A percentile compares a stretch with the other conserved stretches of the same genome.
Conservation (phyloP, 1,284 basidiomycete species). For the Cryptococcus sp. region DNA sequence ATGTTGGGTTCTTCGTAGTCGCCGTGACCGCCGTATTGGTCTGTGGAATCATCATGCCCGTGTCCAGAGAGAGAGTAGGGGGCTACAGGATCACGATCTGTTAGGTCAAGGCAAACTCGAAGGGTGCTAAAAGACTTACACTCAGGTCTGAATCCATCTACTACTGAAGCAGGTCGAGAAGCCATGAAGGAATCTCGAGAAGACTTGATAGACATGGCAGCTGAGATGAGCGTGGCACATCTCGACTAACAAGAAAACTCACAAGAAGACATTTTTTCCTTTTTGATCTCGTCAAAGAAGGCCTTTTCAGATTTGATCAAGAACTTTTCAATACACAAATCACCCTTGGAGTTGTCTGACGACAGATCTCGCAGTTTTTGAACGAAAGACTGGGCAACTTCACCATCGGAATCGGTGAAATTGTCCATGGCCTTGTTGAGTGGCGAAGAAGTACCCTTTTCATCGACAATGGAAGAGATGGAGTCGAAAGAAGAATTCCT, state of each 20-base stretch:
- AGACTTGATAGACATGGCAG: slow-evolving; percentile 52
- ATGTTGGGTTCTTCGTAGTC: slow-evolving; percentile 52
- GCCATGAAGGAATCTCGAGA: slow-evolving; percentile 64
- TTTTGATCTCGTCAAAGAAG: slow-evolving; percentile 83
- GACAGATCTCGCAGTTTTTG: slow-evolving; percentile 73
- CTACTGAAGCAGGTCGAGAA: slow-evolving; percentile 55
- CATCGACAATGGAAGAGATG: slow-evolving; percentile 80
- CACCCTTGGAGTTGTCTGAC: slow-evolving; percentile 80
- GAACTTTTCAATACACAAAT: slow-evolving; percentile 86
- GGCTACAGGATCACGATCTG: slow-evolving; percentile 49
- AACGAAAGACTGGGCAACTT: slow-evolving; percentile 81
- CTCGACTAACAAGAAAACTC: slow-evolving; percentile 3
- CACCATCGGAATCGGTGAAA: slow-evolving; percentile 89
- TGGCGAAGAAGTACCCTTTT: slow-evolving; percentile 73
- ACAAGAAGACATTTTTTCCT: slow-evolving; percentile 62
- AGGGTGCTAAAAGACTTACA: slow-evolving; percentile 53
- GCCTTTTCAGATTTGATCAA: slow-evolving; percentile 83
- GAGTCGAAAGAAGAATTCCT: slow-evolving; percentile 77
- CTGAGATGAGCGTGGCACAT: slow-evolving; percentile 2
- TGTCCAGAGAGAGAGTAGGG: slow-evolving; percentile 51
- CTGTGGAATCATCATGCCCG: slow-evolving; percentile 33
- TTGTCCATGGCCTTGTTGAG: slow-evolving; percentile 87
- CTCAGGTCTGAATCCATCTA: slow-evolving; percentile 65
- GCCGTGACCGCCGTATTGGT: slow-evolving; percentile 54
- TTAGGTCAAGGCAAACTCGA: slow-evolving; percentile 12